These are phyloP conservation scores for Arbutus unedo DNA, from an alignment of 148 eudicot species.

Conservation along the genomic window DNA sequence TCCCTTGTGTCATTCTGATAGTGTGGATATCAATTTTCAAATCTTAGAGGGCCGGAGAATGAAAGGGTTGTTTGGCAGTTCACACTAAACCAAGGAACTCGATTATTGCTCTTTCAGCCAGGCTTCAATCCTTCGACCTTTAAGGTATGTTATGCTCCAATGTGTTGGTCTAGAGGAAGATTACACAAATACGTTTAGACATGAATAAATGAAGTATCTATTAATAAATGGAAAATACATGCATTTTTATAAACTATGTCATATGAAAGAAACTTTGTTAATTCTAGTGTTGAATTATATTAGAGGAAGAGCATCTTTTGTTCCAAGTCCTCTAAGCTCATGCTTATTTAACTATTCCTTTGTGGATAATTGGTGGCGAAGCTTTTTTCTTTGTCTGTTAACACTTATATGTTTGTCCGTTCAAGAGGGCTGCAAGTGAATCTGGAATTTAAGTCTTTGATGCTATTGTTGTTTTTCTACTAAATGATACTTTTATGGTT, in stretches of 20 bases:
- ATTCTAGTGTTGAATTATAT: neutral
- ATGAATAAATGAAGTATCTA: too few species aligned
- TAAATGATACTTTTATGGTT: neutral
- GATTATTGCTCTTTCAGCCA: constrained; percentile 28
- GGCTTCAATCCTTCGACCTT: constrained; percentile 24
- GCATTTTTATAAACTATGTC: neutral
- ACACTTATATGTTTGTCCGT: neutral
- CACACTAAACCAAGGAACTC: constrained; percentile 31
- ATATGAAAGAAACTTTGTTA: neutral
- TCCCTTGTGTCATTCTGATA: neutral
- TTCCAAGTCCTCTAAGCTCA: neutral
- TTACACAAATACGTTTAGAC: neutral
- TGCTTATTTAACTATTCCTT: neutral
- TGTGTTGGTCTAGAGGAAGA: neutral
- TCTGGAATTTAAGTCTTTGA: neutral
- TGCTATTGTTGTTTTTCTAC: neutral
- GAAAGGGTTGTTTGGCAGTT: constrained; percentile 38
- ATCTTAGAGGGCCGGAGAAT: constrained; percentile 37
- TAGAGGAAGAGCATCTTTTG: constrained; percentile 9
- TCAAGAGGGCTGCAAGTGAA: neutral
- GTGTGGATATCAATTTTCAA: constrained; percentile 25
- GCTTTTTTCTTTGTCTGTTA: neutral
- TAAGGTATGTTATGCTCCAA: constrained; percentile 39
- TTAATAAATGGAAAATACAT: neutral
- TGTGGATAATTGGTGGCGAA: neutral